Evolutionary conservation across 495 filamentous ascomycete genomes (phyloP).

Genomic region (Trichoderma reesei): DNA sequence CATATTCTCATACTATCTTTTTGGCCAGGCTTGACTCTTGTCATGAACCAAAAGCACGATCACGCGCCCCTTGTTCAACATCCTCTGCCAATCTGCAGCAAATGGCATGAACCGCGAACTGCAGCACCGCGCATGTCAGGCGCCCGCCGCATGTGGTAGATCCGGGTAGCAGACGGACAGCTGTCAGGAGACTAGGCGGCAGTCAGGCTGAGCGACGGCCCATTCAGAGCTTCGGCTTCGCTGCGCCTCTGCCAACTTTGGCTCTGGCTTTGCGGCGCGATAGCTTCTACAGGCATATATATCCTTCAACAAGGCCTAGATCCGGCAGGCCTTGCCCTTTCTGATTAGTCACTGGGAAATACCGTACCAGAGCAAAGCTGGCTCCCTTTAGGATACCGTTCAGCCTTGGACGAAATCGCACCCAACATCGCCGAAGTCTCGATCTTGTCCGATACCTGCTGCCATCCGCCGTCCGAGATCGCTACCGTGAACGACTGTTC

Average conservation of each 20-base stretch:
- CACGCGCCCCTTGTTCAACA: background rate
- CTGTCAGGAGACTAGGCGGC: conserved; percentile 4
- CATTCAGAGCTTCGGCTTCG: background rate
- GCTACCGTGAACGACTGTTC: conserved; percentile 51
- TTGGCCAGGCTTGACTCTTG: background rate
- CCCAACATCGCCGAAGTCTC: conserved; percentile 20
- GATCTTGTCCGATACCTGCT: conserved; percentile 50
- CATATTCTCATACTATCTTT: background rate
- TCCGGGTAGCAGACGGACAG: background rate
- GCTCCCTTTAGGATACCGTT: conserved; percentile 8
- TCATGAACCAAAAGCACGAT: conserved; percentile 1
- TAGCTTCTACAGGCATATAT: background rate
- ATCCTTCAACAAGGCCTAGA: background rate
- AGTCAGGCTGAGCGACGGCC: background rate
- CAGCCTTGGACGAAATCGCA: background rate
- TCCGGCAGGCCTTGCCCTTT: background rate
- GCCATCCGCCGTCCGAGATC: conserved; percentile 44
- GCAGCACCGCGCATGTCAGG: conserved; percentile 1
- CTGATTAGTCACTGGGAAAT: background rate
- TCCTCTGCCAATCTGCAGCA: background rate
- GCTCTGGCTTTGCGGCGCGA: background rate
- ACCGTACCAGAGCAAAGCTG: background rate
- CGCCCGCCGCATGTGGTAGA: conserved; percentile 6
- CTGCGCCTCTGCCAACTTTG: background rate
- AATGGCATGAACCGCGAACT: background rate